Percentiles rank a stretch among this genome's conserved stretches.
Conservation (phyloP, 1,139 yeast species). For the Zhuliangozyma blackwelliae region DNA sequence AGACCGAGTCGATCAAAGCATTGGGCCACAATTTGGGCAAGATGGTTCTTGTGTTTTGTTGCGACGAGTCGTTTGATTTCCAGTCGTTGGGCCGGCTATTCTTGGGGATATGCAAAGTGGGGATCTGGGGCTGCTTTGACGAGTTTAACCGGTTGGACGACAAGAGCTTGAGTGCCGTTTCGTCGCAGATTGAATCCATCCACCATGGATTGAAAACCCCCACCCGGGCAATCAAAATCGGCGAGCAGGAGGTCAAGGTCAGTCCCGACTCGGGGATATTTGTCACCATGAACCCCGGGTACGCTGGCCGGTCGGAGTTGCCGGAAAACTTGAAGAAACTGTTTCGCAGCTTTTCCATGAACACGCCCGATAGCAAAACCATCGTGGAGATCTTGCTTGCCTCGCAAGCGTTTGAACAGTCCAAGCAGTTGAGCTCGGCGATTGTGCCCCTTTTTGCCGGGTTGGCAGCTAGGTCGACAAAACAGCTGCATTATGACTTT, state of each 20-base stretch:
- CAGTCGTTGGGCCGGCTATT: constrained; percentile 76
- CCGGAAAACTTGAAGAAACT: constrained; percentile 85
- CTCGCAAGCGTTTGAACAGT: constrained; percentile 64
- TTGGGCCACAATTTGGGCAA: constrained; percentile 77
- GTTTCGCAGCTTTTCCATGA: constrained; percentile 75
- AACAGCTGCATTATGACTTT: constrained; percentile 82
- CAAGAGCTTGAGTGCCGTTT: constrained; percentile 74
- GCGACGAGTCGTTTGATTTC: constrained; percentile 87
- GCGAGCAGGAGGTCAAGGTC: constrained; percentile 43
- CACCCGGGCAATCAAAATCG: constrained; percentile 35
- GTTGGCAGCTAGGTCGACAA: constrained; percentile 36
- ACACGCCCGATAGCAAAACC: constrained; percentile 60
- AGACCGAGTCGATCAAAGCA: constrained; percentile 87
- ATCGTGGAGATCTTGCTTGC: constrained; percentile 72
- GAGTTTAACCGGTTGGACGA: constrained; percentile 84
- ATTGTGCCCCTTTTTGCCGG: constrained; percentile 56
- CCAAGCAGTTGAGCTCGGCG: constrained; percentile 41
- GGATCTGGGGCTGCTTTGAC: constrained; percentile 96
- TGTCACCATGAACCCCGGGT: constrained; percentile 89
- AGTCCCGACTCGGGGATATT: constrained; percentile 66
- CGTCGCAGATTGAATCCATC: constrained; percentile 74
- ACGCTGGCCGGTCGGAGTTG: constrained; percentile 73
- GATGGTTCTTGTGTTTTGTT: constrained; percentile 80
- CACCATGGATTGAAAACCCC: constrained; percentile 45
- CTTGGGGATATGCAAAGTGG: constrained; percentile 78